Percentiles rank a stretch among this genome's conserved stretches.
Conservation (phyloP, 306 rosid genomes). For the Malus domestica region ASM211411v1 NC_041803.1:42877001-42877500, state of each 20-base stretch:
- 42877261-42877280: conserved; percentile 37
- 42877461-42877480: not conserved
- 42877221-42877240: not conserved
- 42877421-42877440: not conserved
- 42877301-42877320: not conserved
- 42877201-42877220: not conserved
- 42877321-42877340: not conserved
- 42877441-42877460: not conserved
- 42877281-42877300: conserved; percentile 39
- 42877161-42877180: not conserved
- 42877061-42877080: conserved; percentile 47
- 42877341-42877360: not conserved
- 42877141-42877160: conserved; percentile 18
- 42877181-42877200: not conserved
- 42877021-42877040: not conserved
- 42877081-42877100: conserved; percentile 48
- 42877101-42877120: conserved; percentile 11
- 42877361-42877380: not conserved
- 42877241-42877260: conserved; percentile 17
- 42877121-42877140: not conserved
- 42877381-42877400: conserved; percentile 27
- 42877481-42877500: not conserved
- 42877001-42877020: not conserved
- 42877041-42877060: conserved; percentile 26
- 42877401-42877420: conserved; percentile 22